Base-by-base conservation (phyloP, 2,329 filamentous ascomycete genomes). In the Epichloe coenophiala region DNA sequence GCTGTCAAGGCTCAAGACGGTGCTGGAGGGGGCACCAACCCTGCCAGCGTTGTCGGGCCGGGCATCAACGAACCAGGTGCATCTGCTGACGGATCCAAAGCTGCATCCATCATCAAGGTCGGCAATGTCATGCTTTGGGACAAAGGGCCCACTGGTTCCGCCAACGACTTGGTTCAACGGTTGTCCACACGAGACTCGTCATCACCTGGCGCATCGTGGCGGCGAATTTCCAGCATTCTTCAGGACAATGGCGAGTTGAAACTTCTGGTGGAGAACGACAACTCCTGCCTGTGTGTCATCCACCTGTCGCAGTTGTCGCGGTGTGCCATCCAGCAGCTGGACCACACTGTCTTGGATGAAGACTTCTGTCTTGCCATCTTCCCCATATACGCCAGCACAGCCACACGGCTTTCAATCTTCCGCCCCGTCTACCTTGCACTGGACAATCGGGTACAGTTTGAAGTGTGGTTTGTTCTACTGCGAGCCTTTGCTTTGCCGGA, bases 291-390 rank as follows among this genome's bases (percentile, higher is more conserved):
- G 15, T 86, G 86, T 31, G 80, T 89, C 45, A 85, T 97, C 48
- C 88, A 95, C 59, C 74, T 98, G 5, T 87, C 88, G 12, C 88
- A 95, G 60, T 74, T 98, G 7, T 93, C 89, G 17, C 80, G 93
- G 49, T 93, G 86, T 63, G 88, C 91, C 8, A 83, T 98, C 48
- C 93, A 98, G 65, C 81, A 90, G 58, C 73, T 98, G 48, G 88
- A 97, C 65, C 81, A 82, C 48, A 95, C 90, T 5, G 91, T 98
- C 8, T 69, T 98, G 41, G 88, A 95, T 56, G 87, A 93, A 64
- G 88, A 96, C 53, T 93, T 87, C 62, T 97, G 90, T 69, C 86
- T 98, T 55, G 90, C 88, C 48, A 91, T 98, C 45, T 96, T 96
- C 61, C 91, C 93, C 15, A 90, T 91, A 55, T 97, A 98, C 66